phyloP scores from a whole-genome alignment of 2,329 filamentous ascomycete species.

The Botrytis hyacinthi region DNA sequence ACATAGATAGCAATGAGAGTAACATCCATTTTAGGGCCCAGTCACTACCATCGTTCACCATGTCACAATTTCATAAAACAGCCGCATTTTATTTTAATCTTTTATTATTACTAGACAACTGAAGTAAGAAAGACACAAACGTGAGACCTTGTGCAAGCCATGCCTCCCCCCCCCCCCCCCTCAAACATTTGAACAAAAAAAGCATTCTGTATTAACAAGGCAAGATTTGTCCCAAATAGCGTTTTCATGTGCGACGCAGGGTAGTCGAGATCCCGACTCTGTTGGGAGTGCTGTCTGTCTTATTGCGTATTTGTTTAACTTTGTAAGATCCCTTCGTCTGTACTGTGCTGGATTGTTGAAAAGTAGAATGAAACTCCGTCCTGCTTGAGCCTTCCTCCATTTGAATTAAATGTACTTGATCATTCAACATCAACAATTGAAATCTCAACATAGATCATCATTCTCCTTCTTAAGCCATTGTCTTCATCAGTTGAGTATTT shows the following conservation, averaged over 20 bases:
- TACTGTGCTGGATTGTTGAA: background rate
- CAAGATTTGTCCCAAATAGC: background rate
- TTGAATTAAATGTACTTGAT: background rate
- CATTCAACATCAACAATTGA: background rate
- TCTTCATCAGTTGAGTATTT: background rate
- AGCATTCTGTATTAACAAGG: background rate
- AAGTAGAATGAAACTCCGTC: background rate
- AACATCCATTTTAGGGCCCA: background rate
- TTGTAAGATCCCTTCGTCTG: accelerated
- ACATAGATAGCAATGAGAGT: background rate
- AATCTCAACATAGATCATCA: background rate
- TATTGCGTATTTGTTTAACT: background rate
- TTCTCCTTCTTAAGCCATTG: background rate
- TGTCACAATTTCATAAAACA: background rate
- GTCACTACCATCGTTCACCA: background rate
- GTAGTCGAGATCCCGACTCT: background rate
- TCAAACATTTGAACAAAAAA: no score
- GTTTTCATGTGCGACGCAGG: background rate
- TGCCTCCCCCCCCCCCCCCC: background rate
- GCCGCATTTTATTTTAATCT: background rate
- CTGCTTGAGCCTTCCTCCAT: background rate
- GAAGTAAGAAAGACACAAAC: background rate
- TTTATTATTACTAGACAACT: background rate
- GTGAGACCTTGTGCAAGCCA: background rate
- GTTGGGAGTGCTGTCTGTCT: background rate